Evolutionary conservation across 2,329 filamentous ascomycete genomes (phyloP), one percentile per base, ranked within the genome.

Genomic region (Phyllosticta capitalensis): DNA sequence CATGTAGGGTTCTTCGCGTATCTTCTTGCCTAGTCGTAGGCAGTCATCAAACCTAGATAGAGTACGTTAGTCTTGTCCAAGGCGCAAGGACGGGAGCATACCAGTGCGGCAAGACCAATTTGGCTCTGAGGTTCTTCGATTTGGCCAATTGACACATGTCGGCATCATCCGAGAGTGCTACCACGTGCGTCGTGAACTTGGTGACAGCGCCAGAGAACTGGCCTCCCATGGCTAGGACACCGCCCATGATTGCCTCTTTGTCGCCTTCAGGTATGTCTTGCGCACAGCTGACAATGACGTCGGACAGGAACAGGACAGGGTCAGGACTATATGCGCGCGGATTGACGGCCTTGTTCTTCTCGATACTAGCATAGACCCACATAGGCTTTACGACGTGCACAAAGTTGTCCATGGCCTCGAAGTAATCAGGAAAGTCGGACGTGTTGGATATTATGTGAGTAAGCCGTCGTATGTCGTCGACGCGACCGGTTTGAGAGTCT

Each of bases 71-170:
- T 63, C 22, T 54, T 51, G 45, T 54, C 26, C 48, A 30, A 48
- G 19, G n/a, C 2, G 5, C 58, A n/a, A 17, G 56, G 9, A 10
- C 10, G 22, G 10, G 33, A 7, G 64, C 78, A 67, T 76, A 91
- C 90, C 94, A 97, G 70, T 97, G 94, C 45, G 94, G 94, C 56
- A 99, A 79, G 19, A 99, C 89, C 61, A 96, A 87, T 73, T 90
- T 92, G 72, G 84, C 84, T 58, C 84, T 84, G 58, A 89, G 78
- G 1, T 81, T 81, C 72, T 86, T 95, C 9, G 80, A 76, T 51
- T 78, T 64, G 0, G 86, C 87, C 58, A 83, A 70, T 62, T 80
- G 69, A 63, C 87, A 88, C 70, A 91, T 90, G 2, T 85, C 82
- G 59, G 92, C 83, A 33, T 92, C 86, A 71, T 88, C 79, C 5